phyloP scores from a whole-genome alignment of 1,284 basidiomycete genomes.

The Irpex sp. region DNA sequence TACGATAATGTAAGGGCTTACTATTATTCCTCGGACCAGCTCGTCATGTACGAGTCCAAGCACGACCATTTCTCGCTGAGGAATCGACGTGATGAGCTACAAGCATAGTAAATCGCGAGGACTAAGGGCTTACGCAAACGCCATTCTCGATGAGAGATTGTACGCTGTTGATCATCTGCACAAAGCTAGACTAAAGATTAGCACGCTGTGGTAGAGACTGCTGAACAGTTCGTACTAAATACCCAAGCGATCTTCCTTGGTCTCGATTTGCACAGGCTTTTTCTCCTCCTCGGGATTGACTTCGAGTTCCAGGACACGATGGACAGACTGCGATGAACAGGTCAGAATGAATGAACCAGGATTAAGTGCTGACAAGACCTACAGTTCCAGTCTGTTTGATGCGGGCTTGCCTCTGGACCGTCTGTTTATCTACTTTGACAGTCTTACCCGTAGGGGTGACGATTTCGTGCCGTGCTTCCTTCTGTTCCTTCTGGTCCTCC shows the following conservation, averaged over 20 bases:
- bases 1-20: slow-evolving; percentile 27
- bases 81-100: not conserved
- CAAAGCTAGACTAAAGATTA: slow-evolving; percentile 35
- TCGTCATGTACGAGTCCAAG: slow-evolving; percentile 61
- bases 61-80: slow-evolving; percentile 70
- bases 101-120: not conserved
- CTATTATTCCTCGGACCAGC: slow-evolving; percentile 63
- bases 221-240: slow-evolving; percentile 42
- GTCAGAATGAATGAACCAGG: not conserved
- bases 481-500: slow-evolving; percentile 46
- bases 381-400: slow-evolving; percentile 52
- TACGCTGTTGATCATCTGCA: slow-evolving; percentile 62
- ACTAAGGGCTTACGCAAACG: slow-evolving; percentile 36
- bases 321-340: slow-evolving; percentile 49
- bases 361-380: slow-evolving; percentile 15
- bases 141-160: slow-evolving; percentile 45
- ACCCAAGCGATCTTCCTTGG: slow-evolving; percentile 71
- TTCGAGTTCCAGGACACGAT: slow-evolving; percentile 78
- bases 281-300: slow-evolving; percentile 56
- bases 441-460: slow-evolving; percentile 59
- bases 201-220: not conserved
- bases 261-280: slow-evolving; percentile 39
- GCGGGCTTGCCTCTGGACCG: slow-evolving; percentile 60
- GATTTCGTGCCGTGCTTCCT: slow-evolving; percentile 55
- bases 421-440: slow-evolving; percentile 54